Percentiles rank a stretch among this genome's conserved stretches.
Conservation (phyloP, 495 filamentous ascomycete genomes). For the Tetracladium setigerum region DNA sequence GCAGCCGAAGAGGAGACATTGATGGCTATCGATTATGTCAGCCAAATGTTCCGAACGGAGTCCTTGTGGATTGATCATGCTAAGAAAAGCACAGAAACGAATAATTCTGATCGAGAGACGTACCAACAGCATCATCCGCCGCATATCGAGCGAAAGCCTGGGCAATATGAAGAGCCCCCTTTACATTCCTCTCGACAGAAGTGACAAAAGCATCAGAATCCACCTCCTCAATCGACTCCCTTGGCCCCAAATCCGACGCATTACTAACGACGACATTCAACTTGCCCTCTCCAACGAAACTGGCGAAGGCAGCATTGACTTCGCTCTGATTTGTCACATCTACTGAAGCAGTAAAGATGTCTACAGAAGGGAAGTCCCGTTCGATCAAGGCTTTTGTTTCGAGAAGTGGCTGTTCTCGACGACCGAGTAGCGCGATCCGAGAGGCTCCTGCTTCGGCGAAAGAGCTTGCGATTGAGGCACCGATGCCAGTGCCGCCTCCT, state of each 20-base stretch:
- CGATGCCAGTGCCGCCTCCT: conserved; percentile 34
- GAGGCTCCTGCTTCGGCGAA: conserved; percentile 23
- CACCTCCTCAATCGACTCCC: conserved; percentile 21
- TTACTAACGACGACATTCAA: conserved; percentile 26
- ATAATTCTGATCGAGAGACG: too few species aligned
- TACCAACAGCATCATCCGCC: conserved; percentile 26
- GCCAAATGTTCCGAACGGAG: too few species aligned
- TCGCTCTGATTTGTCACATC: conserved; percentile 34
- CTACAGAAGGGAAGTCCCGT: conserved; percentile 19
- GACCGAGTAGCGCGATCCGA: conserved; percentile 18
- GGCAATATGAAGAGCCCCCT: conserved; percentile 28
- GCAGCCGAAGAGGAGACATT: conserved; percentile 30
- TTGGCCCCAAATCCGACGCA: conserved; percentile 26
- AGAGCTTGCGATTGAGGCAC: conserved; percentile 21
- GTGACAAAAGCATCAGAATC: conserved; percentile 28
- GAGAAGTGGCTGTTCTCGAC: conserved; percentile 23
- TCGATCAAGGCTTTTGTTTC: conserved; percentile 21
- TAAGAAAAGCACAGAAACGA: too few species aligned
- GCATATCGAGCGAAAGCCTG: conserved; percentile 35
- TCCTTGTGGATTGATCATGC: too few species aligned
- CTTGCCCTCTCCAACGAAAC: conserved; percentile 26
- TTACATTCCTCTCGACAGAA: conserved; percentile 29
- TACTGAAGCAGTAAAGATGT: conserved; percentile 23
- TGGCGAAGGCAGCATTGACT: conserved; percentile 26
- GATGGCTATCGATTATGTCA: too few species aligned